These are phyloP conservation scores for Hyphopichia pseudoburtonii DNA, from an alignment of 1,139 yeast species.

Conservation along the genomic window DNA sequence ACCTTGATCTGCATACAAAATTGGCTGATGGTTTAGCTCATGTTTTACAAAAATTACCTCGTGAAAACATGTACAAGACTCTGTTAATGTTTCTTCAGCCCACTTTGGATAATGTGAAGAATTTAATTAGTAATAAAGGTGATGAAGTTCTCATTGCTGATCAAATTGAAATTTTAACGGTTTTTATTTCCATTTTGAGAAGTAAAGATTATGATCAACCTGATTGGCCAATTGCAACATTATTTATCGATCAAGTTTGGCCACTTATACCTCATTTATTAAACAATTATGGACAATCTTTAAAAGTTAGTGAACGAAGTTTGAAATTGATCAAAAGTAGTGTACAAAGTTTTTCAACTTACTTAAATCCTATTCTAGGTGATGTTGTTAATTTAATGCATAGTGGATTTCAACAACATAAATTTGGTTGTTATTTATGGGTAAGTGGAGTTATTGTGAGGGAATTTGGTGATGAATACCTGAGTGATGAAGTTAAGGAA, in stretches of 20 bases:
- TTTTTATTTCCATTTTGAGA: constrained; percentile 63
- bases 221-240: constrained; percentile 56
- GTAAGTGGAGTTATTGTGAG: constrained; percentile 82
- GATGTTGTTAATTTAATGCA: constrained; percentile 63
- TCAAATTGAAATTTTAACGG: constrained; percentile 70
- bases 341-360: constrained; percentile 67
- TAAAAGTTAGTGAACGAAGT: constrained; percentile 69
- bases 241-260: constrained; percentile 57
- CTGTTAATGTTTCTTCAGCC: constrained; percentile 65
- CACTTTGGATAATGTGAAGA: constrained; percentile 50
- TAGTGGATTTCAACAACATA: constrained; percentile 66
- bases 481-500: constrained; percentile 33
- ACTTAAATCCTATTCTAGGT: constrained; percentile 60
- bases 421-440: constrained; percentile 86
- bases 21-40: constrained; percentile 90
- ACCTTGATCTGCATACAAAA: constrained; percentile 70
- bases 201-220: constrained; percentile 34
- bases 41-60: constrained; percentile 59
- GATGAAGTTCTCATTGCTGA: constrained; percentile 59
- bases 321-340: constrained; percentile 67
- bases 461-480: constrained; percentile 68
- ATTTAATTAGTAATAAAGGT: constrained; percentile 16
- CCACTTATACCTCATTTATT: constrained; percentile 55
- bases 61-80: constrained; percentile 34
- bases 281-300: constrained; percentile 52